Evolutionary conservation across 352 stramenopile genomes (phyloP).

Genomic region (Pythium plurisporium): DNA sequence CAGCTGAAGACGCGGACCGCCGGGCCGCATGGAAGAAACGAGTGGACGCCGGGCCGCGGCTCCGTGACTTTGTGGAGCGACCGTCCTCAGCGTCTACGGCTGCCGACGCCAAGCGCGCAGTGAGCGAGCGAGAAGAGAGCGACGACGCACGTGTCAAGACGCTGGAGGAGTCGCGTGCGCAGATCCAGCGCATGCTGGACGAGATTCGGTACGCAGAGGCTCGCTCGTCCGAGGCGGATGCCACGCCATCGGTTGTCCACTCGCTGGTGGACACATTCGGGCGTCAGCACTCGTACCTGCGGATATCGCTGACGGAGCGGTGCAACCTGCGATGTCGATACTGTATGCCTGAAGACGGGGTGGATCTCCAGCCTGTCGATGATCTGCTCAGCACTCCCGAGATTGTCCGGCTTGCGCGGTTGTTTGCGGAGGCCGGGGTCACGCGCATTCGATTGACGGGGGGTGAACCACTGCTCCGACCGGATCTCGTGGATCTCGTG

Average conservation of each 20-base stretch:
- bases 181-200: constrained; percentile 37
- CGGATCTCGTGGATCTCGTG: constrained; percentile 53
- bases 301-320: constrained; percentile 94
- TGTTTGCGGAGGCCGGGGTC: constrained; percentile 90
- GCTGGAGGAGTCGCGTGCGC: constrained; percentile 30
- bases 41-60: constrained; percentile 1
- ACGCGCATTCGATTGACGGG: constrained; percentile 94
- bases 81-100: neutral
- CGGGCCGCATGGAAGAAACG: constrained; percentile 9
- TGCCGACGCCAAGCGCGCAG: neutral
- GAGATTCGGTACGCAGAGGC: constrained; percentile 27
- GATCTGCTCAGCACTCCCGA: constrained; percentile 88
- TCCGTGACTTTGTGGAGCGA: constrained; percentile 13
- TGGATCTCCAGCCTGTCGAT: constrained; percentile 73
- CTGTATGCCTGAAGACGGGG: constrained; percentile 95
- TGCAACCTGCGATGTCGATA: constrained; percentile 97
- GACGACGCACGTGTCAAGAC: neutral
- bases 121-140: neutral
- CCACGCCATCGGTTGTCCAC: neutral
- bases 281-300: constrained; percentile 92
- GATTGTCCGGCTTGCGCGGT: constrained; percentile 83
- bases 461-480: constrained; percentile 84
- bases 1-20: neutral
- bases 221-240: too few relatives aligned
- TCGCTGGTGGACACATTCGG: constrained; percentile 84